These are phyloP conservation scores for Hypoxylon sp. DNA, from an alignment of 2,329 filamentous ascomycete species.

Conservation along the genomic window DNA sequence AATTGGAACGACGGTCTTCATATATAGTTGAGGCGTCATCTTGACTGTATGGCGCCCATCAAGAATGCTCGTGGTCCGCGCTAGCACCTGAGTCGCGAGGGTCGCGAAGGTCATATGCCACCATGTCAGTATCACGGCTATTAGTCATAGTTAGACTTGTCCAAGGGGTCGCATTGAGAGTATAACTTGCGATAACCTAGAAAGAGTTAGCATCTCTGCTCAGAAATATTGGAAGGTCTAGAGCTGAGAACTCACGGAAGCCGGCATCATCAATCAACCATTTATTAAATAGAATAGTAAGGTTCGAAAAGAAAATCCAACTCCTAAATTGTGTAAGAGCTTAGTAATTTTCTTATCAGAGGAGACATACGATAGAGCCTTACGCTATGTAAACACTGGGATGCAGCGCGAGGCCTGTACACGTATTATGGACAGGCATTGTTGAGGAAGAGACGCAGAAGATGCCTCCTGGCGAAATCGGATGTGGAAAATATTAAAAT, in stretches of 20 bases:
- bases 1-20: constrained; percentile 76
- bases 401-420: constrained; percentile 18
- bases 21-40: constrained; percentile 73
- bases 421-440: constrained; percentile 5
- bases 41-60: constrained; percentile 74
- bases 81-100: constrained; percentile 75
- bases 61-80: constrained; percentile 74
- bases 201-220: neutral
- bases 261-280: constrained; percentile 83
- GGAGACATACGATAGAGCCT: neutral
- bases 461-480: neutral
- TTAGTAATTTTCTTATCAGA: constrained; percentile 7
- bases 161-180: neutral
- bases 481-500: constrained; percentile 5
- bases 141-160: constrained; percentile 48
- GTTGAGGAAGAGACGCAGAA: neutral
- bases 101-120: constrained; percentile 79
- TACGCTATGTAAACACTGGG: constrained; percentile 36
- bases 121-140: constrained; percentile 73
- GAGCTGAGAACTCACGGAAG: constrained; percentile 74
- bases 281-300: constrained; percentile 94
- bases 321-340: constrained; percentile 59
- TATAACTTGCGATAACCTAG: constrained; percentile 44
- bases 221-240: neutral
- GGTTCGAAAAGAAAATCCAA: constrained; percentile 89